Base-by-base conservation (phyloP, 2,329 filamentous ascomycete species). In the Clarireedia hainanense region DNA sequence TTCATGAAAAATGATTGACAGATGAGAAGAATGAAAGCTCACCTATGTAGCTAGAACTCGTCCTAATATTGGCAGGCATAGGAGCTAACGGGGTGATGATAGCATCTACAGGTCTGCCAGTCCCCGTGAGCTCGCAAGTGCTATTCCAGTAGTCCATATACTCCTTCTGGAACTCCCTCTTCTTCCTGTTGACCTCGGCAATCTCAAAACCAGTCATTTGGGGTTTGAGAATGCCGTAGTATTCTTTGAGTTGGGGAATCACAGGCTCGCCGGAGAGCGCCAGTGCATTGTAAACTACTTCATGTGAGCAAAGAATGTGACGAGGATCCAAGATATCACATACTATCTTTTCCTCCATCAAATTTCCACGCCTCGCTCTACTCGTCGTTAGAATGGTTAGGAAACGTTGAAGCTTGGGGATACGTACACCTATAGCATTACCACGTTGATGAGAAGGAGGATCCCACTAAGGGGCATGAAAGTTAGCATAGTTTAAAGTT, bases 191-290 rank as follows among this genome's bases (percentile, higher is more conserved):
- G 36, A 62, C 57, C 17, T 55, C 59, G 15, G 62, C 59, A 10
- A 68, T 68, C 15, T 66, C 54, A 24, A 47, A 75, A 61, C 62
- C 55, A 10, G 69, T 43, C 50, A 70, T 49, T 56, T 62, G 40
- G 23, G 61, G 56, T 56, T 76, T 71, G 1, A 72, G 57, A 2
- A 63, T 59, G 12, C 60, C 61, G 51, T 63, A 68, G 6, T 51
- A 20, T 6, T 53, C 26, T 20, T 50, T 10, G 14, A 68, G 57
- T 49, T 60, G 60, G 14, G 55, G 49, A 5, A 58, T 56, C 20
- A 78, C 65, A 0, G 75, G 71, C 61, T 86, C 83, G 1, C 81
- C 82, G 0, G 80, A 80, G 0, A 81, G 70, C 0, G 61, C 70
- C 17, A 84, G 74, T 12, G 79, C 74, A 2, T 69, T 63, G n/a